Conservation (phyloP, 2,329 filamentous ascomycete species). For the Huntiella omanensis region DNA sequence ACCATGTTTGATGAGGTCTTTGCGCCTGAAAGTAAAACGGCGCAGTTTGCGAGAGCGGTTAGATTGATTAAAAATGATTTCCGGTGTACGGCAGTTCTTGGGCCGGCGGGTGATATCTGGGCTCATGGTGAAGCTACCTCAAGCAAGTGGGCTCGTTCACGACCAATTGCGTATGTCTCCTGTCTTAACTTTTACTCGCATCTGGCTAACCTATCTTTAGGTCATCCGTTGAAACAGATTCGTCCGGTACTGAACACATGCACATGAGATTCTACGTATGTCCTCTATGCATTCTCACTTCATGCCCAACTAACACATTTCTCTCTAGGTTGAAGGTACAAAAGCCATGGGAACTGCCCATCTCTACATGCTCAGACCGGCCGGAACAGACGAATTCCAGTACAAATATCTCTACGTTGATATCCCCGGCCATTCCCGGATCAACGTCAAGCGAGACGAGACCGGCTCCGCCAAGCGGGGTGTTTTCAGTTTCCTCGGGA, state of each 20-base stretch:
- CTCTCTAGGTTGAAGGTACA: constrained; percentile 51
- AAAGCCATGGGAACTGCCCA: constrained; percentile 53
- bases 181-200: neutral
- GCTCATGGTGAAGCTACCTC: constrained; percentile 66
- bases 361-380: constrained; percentile 56
- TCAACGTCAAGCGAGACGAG: constrained; percentile 45
- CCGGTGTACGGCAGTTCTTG: constrained; percentile 54
- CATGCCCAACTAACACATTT: constrained; percentile 11
- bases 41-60: constrained; percentile 75
- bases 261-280: constrained; percentile 68
- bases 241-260: constrained; percentile 38
- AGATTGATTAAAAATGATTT: constrained; percentile 56
- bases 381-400: constrained; percentile 46
- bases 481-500: constrained; percentile 39
- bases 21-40: constrained; percentile 65
- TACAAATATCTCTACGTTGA: constrained; percentile 71
- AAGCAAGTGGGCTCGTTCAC: constrained; percentile 60
- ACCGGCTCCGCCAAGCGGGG: constrained; percentile 17
- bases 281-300: constrained; percentile 3
- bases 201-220: neutral
- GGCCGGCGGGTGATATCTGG: constrained; percentile 53
- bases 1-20: constrained; percentile 71
- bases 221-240: constrained; percentile 10
- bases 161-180: constrained; percentile 35
- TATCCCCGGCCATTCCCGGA: constrained; percentile 47